Evolutionary conservation across 805 yeast genomes (phyloP), one percentile per base, ranked within the genome.

Genomic region (Metschnikowia rubicola): DNA sequence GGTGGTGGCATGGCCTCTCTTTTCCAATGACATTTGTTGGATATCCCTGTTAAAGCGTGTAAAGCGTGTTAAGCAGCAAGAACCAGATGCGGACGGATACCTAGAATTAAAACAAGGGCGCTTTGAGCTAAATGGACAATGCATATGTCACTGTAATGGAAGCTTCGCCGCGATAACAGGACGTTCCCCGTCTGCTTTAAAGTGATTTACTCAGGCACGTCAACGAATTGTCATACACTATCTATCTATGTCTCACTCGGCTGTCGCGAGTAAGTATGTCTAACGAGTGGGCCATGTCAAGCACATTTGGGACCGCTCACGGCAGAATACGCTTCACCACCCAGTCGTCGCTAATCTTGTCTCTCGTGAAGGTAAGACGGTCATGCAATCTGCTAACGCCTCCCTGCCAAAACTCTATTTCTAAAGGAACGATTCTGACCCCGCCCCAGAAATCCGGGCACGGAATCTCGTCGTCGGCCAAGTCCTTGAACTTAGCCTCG

Each of bases 361-460:
- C 80, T 63, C 95, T 75, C 51, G 78, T 76, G 67, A 77, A 91
- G 11, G 83, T 80, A 42, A 91, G 73, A 57, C 99, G 79, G 66
- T 94, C 99, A 65, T 94, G 99, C 43, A 92, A 73, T 64, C 99
- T 79, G 61, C 88, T 84, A 50, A 78, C 75, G 53, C 99, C 81
- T 13, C 99, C 99, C 70, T 94, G 99, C 97, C 98, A 94, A 62
- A 92, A 94, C 69, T 94, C 99, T 55, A 92, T 78, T 62, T 89
- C 96, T 39, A 88, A 69, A 5, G 99, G 99, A 36, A 86, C 81
- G 13, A 94, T 75, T 60, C 96, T 77, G 41, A 94, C 63, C 0
- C 99, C 99, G 45, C 98, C 99, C 99, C 99, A 94, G 63, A 73
- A 84, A 32, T 87, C 91, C 12, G 99, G 99, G 54, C 96, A 86